Conservation (phyloP, 73 alveolate species). For the Symbiodinium natans region DNA sequence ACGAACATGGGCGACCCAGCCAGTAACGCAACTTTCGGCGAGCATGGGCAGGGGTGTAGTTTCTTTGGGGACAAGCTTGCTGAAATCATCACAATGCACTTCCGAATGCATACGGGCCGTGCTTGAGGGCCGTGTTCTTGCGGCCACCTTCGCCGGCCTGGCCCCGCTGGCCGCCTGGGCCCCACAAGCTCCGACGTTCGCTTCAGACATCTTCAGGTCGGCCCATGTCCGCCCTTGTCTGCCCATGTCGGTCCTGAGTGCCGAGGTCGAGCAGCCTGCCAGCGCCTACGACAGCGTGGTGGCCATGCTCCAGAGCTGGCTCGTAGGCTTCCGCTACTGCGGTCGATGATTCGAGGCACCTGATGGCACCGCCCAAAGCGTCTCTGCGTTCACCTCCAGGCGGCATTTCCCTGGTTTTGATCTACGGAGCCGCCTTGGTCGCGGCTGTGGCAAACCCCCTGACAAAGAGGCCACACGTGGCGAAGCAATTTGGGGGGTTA, state of each 20-base stretch:
- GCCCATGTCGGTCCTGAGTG: neutral
- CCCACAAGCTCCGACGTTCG: neutral
- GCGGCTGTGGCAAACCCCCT: constrained; percentile 53
- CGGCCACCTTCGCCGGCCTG: constrained; percentile 66
- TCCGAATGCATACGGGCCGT: no score
- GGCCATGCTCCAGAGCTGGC: constrained; percentile 85
- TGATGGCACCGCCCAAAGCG: no score
- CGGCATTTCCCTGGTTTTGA: constrained; percentile 53
- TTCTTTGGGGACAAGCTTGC: no score
- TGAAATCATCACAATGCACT: no score
- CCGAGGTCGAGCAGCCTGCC: constrained; percentile 56
- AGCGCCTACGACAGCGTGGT: constrained; percentile 79
- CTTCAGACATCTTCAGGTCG: neutral
- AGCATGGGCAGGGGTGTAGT: no score
- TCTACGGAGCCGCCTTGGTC: constrained; percentile 23
- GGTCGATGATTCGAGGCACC: no score
- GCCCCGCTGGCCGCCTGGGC: constrained; percentile 10
- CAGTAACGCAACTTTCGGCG: no score
- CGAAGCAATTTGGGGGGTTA: neutral
- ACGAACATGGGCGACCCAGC: no score
- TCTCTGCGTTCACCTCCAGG: no score
- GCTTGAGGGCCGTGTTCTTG: constrained; percentile 49
- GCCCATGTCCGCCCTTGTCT: no score
- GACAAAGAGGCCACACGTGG: constrained; percentile 60
- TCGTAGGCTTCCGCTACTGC: neutral